phyloP scores from a whole-genome alignment of 2,329 filamentous ascomycete genomes.

The Arthrobotrys iridis region DNA sequence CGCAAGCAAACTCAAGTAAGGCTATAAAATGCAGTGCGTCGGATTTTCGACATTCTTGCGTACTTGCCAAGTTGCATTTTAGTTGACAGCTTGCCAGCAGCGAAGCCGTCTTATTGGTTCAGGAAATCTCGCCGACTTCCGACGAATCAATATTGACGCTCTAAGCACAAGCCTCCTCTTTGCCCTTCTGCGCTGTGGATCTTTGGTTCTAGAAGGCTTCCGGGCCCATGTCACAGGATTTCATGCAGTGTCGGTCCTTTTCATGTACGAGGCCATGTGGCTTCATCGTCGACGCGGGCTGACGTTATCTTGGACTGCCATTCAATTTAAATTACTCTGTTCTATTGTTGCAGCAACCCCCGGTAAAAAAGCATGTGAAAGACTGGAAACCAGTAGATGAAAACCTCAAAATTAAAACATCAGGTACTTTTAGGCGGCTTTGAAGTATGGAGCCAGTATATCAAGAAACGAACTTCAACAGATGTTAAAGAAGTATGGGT shows the following conservation, averaged over 20 bases:
- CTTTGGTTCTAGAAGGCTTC: constrained; percentile 30
- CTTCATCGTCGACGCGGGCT: constrained; percentile 24
- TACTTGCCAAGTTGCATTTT: constrained; percentile 34
- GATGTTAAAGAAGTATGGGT: neutral
- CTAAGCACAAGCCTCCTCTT: too few relatives aligned
- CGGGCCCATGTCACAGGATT: constrained; percentile 38
- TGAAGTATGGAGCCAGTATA: neutral
- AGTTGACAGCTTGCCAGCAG: constrained; percentile 7
- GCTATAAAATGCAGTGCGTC: neutral
- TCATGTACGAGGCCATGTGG: constrained; percentile 41
- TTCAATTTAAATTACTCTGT: constrained; percentile 6
- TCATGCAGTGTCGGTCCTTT: constrained; percentile 18
- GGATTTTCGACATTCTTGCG: neutral
- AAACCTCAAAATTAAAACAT: neutral
- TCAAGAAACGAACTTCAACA: neutral
- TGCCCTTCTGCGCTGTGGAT: too few relatives aligned
- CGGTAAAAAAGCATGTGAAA: constrained; percentile 43
- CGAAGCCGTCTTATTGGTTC: neutral
- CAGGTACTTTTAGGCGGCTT: constrained; percentile 11
- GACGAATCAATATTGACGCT: too few relatives aligned
- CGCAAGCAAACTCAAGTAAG: too few relatives aligned
- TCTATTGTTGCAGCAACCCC: constrained; percentile 13
- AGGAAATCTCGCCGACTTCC: constrained; percentile 42
- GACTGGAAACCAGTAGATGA: too few relatives aligned
- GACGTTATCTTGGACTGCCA: constrained; percentile 23